Evolutionary conservation across 495 filamentous ascomycete genomes (phyloP).

Genomic region (Talaromyces nanjingensis): DNA sequence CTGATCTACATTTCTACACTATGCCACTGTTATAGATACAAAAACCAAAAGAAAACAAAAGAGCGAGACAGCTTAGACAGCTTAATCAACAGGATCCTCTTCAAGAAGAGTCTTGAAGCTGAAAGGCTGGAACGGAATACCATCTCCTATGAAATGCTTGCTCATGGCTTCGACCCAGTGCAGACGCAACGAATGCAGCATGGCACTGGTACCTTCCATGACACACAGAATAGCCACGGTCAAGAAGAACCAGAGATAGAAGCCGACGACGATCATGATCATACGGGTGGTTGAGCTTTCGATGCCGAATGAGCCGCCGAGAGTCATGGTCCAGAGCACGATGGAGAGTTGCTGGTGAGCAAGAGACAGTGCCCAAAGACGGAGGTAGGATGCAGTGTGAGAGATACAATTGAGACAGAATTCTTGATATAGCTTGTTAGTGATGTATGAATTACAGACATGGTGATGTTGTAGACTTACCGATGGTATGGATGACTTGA

Average conservation of each 20-base stretch:
- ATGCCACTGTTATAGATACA: background rate
- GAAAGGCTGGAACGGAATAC: slow-evolving; percentile 86
- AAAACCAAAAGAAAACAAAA: slow-evolving; percentile 10
- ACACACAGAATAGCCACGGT: slow-evolving; percentile 67
- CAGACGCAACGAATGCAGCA: slow-evolving; percentile 90
- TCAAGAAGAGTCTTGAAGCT: slow-evolving; percentile 83
- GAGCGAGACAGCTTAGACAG: background rate
- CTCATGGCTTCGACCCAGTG: slow-evolving; percentile 99
- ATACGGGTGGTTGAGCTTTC: slow-evolving; percentile 60
- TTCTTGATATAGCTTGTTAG: slow-evolving; percentile 44
- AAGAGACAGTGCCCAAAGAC: slow-evolving; percentile 95
- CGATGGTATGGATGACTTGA: slow-evolving; percentile 97
- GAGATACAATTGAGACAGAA: slow-evolving; percentile 99
- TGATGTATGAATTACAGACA: background rate
- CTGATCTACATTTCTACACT: background rate
- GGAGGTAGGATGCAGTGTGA: slow-evolving; percentile 96
- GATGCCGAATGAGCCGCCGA: slow-evolving; percentile 61
- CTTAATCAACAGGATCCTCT: slow-evolving; percentile 61
- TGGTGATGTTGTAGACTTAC: slow-evolving; percentile 40
- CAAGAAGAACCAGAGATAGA: slow-evolving; percentile 82
- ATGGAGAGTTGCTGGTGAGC: slow-evolving; percentile 96
- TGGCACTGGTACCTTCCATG: slow-evolving; percentile 83
- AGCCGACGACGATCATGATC: slow-evolving; percentile 69
- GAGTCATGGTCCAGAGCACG: slow-evolving; percentile 95
- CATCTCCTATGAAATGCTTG: slow-evolving; percentile 97